These are phyloP conservation scores for Ogataea methanolica DNA, from an alignment of 805 yeast species.

Conservation along the genomic window DNA sequence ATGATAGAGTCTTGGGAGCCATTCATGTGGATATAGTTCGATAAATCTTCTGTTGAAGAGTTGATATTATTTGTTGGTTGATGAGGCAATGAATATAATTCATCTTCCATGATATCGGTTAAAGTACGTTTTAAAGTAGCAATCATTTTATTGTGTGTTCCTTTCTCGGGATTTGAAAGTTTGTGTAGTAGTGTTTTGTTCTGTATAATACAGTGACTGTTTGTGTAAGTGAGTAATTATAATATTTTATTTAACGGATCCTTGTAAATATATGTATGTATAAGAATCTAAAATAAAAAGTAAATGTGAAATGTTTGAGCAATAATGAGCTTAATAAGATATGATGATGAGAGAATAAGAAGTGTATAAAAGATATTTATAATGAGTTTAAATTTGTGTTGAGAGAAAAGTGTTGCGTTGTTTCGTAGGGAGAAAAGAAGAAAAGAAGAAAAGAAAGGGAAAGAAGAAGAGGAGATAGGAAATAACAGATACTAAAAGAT, in stretches of 20 bases:
- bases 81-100: constrained; percentile 20
- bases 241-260: neutral
- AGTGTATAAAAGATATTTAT: neutral
- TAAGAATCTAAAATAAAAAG: too few relatives aligned
- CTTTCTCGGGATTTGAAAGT: neutral
- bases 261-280: too few relatives aligned
- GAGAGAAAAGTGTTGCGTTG: too few relatives aligned
- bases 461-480: neutral
- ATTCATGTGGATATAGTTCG: constrained; percentile 22
- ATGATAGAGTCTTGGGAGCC: constrained; percentile 25
- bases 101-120: constrained; percentile 31
- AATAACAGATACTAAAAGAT: neutral
- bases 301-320: too few relatives aligned
- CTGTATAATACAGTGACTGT: neutral
- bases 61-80: constrained; percentile 1
- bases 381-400: too few relatives aligned
- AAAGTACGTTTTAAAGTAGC: constrained; percentile 27
- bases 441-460: neutral
- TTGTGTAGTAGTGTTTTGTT: neutral
- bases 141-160: constrained; percentile 19
- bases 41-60: constrained; percentile 15
- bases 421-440: neutral
- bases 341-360: neutral
- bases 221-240: neutral
- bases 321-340: too few relatives aligned